phyloP scores from a whole-genome alignment of 768 basidiomycete species.

The Roridomyces roridus region DNA sequence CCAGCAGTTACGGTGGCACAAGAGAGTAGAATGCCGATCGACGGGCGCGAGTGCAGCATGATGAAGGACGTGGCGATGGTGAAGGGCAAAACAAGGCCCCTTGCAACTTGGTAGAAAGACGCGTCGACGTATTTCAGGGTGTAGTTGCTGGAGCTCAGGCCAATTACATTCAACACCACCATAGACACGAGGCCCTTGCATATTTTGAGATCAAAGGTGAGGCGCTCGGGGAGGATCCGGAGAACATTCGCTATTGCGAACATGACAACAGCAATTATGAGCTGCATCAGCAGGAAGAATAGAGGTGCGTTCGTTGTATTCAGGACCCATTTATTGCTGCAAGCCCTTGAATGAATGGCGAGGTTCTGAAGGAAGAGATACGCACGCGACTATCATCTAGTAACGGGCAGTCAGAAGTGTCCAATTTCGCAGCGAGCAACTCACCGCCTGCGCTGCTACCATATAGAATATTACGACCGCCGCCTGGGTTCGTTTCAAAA shows the following conservation, averaged over 20 bases:
- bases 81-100: conserved; percentile 80
- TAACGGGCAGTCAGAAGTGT: conserved; percentile 3
- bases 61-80: conserved; percentile 75
- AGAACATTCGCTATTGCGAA: conserved; percentile 44
- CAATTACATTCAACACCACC: conserved; percentile 65
- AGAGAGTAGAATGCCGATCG: conserved; percentile 55
- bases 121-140: conserved; percentile 76
- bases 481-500: conserved; percentile 37
- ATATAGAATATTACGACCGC: conserved; percentile 69
- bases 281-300: conserved; percentile 71
- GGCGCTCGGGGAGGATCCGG: conserved; percentile 54
- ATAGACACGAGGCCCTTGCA: conserved; percentile 62
- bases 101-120: conserved; percentile 81
- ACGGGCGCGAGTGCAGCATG: conserved; percentile 64
- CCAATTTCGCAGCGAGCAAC: conserved; percentile 30
- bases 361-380: too few relatives aligned
- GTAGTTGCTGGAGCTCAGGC: conserved; percentile 70
- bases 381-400: conserved; percentile 22
- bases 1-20: conserved; percentile 81
- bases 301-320: conserved; percentile 61
- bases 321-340: conserved; percentile 75
- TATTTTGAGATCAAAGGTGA: conserved; percentile 51
- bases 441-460: conserved; percentile 66
- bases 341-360: not conserved
- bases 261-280: conserved; percentile 68